Evolutionary conservation across 2,329 filamentous ascomycete species (phyloP), one percentile per base, ranked within the genome.

Genomic region (Fusarium albidum): DNA sequence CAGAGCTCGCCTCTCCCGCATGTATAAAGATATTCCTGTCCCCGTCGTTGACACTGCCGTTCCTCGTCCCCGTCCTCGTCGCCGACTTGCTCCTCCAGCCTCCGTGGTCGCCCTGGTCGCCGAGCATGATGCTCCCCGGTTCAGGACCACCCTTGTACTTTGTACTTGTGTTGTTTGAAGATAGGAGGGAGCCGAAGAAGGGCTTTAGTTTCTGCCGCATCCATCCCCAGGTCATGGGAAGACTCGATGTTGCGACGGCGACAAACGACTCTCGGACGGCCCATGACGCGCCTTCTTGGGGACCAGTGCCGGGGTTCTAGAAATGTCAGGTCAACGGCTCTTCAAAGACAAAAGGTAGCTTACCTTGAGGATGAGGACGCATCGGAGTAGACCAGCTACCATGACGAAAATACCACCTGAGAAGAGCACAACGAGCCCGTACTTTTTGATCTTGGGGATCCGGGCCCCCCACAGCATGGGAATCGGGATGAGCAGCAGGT

Each of bases 401-500:
- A 76, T 67, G 27, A 78, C 73, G 21, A 77, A 74, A 13, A 77
- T 67, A 1, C 75, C 75, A 1, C 71, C 73, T 1, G 73, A 69
- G 35, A 77, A 86, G 13, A 87, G 73, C 5, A 83, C 53, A 3
- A 82, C 71, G 0, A 86, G 71, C 4, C 79, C 77, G 2, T 79
- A 59, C 62, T 86, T 87, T 60, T 80, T 81, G 6, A 71, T 68
- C 15, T 75, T 72, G 9, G 70, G 73, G 6, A 87, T 71, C 5
- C 75, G 76, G 0, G 82, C 78, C 51, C 73, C 74, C 75, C 79
- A 83, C 2, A 87, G 71, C 73, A 86, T 79, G 54, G 82, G 70
- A 13, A 76, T 65, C 0, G 75, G 72, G 27, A 79, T 74, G 54
- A 69, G 67, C 27, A 78, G 52, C 3, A 78, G 67, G 32, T 77